Base-by-base conservation (phyloP, 2,329 filamentous ascomycete genomes). In the Aspergillus luchuensis region DNA sequence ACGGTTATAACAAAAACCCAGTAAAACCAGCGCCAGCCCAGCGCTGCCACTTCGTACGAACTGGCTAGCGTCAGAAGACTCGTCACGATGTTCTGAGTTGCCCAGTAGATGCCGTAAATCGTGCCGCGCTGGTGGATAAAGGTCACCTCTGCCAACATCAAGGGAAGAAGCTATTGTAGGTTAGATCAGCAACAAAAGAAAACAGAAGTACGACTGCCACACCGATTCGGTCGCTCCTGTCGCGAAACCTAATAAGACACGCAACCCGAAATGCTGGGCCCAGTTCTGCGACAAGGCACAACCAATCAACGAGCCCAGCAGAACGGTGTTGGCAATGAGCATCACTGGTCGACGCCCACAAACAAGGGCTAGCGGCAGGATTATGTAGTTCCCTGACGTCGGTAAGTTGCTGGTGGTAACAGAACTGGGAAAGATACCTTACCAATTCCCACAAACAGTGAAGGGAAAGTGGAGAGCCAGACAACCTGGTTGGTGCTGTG, bases 1-100 rank as follows among this genome's bases (percentile, higher is more conserved):
- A 73, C 65, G 4, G 76, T 69, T 43, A 77, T 75, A 8, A 70
- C 71, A 19, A 76, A 76, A 1, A 79, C 69, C 74, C 74, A 78
- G 52, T 79, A 80, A 63, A 77, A 79, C 74, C 76, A 80, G 39
- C 76, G 67, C 77, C 78, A 79, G 1, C 72, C 71, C 0, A 75
- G 62, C 4, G 72, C 71, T 1, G 71, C 73, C 2, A 71, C 73
- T 28, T 76, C 65, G 48, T 79, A 79, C 5, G 72, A 76, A 2
- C 66, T 67, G 2, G 72, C 72, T 5, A 79, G 66, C 21, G 73
- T 74, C 28, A 79, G 69, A 15, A 57, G 61, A 10, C 65, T 66
- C 17, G 69, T 68, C 1, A 79, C 66, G 19, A 72, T 67, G 47
- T 74, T 79, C 50, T 79, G 77, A 0, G 71, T 68, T 30, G 72